Percentiles rank a stretch among this genome's conserved stretches.
These are phyloP conservation scores for Cytospora leucostoma DNA, from an alignment of 2,329 filamentous ascomycete species.

Conservation along the genomic window DNA sequence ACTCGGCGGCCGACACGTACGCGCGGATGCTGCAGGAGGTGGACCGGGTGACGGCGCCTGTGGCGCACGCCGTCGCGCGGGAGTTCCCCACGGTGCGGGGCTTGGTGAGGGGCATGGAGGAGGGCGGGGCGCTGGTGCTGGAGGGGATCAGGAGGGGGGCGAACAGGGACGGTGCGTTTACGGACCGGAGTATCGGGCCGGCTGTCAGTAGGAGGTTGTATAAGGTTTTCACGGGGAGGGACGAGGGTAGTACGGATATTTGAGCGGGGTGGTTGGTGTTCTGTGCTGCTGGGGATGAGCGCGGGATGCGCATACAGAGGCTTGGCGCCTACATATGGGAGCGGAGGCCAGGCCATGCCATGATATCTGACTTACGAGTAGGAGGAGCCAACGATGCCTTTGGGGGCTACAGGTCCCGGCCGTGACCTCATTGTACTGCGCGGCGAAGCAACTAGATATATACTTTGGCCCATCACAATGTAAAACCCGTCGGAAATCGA, in stretches of 20 bases:
- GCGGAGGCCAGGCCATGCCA: too few species aligned
- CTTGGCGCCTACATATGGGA: too few species aligned
- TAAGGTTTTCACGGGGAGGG: constrained; percentile 60
- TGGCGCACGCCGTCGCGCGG: constrained; percentile 68
- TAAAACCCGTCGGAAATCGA: too few species aligned
- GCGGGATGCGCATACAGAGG: too few species aligned
- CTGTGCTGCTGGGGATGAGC: neutral
- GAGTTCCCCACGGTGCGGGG: constrained; percentile 57
- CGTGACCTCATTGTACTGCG: too few species aligned
- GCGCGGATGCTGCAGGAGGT: constrained; percentile 77
- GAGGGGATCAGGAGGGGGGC: constrained; percentile 60
- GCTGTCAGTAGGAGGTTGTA: constrained; percentile 60
- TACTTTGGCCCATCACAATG: too few species aligned
- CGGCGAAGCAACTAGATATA: too few species aligned
- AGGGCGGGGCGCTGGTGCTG: constrained; percentile 45
- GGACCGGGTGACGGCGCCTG: constrained; percentile 67
- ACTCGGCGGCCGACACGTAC: constrained; percentile 67
- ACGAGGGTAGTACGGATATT: constrained; percentile 58
- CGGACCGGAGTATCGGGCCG: constrained; percentile 57
- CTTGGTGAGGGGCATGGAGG: too few species aligned
- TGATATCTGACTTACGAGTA: too few species aligned
- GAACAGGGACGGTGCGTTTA: constrained; percentile 58
- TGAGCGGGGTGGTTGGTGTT: constrained; percentile 33
- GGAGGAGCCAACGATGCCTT: too few species aligned
- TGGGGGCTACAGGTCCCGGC: too few species aligned